Evolutionary conservation across 73 alveolate species (phyloP).

Genomic region (Paramecium pentaurelia): DNA sequence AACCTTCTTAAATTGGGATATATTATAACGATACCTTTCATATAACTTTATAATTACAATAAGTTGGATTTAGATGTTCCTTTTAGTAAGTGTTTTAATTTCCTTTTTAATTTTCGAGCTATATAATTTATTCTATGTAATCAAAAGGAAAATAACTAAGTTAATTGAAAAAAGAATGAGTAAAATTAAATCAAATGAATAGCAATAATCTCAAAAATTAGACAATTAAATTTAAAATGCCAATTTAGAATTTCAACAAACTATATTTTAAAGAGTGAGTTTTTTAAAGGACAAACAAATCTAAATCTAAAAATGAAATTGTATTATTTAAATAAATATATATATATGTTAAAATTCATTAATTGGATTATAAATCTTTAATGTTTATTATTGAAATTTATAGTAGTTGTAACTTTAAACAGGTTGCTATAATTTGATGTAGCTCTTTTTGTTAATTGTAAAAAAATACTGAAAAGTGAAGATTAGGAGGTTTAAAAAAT

Average conservation of each 20-base stretch:
- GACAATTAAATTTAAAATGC: no score
- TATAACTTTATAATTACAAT: background rate
- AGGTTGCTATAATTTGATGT: no score
- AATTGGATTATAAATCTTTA: no score
- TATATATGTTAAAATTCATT: no score
- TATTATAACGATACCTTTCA: background rate
- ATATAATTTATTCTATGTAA: background rate
- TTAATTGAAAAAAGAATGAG: background rate
- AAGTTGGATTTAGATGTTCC: background rate
- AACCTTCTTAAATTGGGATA: background rate
- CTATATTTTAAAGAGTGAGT: background rate
- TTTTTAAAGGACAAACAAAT: no score
- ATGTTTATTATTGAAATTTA: no score
- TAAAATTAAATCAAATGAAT: background rate
- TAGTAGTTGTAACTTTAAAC: no score
- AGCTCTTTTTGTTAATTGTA: no score
- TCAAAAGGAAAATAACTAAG: background rate
- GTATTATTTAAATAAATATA: background rate
- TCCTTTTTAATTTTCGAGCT: background rate
- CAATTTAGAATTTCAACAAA: no score
- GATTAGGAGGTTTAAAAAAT: no score
- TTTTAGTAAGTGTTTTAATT: background rate
- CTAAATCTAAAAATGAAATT: background rate
- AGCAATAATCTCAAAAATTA: background rate
- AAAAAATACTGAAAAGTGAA: no score